Conservation (phyloP, 306 rosid species). For the Argentina anserina region DNA sequence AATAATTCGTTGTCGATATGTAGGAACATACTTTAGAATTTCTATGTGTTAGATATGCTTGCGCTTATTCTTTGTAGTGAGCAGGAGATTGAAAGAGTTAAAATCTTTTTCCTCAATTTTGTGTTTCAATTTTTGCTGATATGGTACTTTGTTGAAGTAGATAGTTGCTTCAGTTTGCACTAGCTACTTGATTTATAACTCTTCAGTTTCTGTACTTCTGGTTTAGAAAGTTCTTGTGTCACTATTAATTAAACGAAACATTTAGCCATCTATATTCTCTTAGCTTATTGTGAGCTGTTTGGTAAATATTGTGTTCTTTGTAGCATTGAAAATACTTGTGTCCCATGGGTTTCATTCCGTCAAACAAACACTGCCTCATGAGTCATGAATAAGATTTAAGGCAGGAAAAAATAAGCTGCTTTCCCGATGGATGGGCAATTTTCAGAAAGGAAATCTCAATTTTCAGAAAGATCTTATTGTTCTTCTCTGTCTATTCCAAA, state of each 20-base stretch:
- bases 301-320: too few relatives aligned
- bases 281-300: too few relatives aligned
- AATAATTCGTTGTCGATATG: background rate
- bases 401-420: slow-evolving; percentile 26
- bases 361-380: too few relatives aligned
- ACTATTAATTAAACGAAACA: too few relatives aligned
- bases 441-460: slow-evolving; percentile 30
- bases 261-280: too few relatives aligned
- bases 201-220: background rate
- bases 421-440: slow-evolving; percentile 26
- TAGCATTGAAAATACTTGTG: too few relatives aligned
- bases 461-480: slow-evolving; percentile 34
- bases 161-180: background rate
- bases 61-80: background rate
- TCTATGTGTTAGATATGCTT: slow-evolving; percentile 17
- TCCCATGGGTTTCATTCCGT: too few relatives aligned
- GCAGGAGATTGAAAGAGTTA: background rate
- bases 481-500: slow-evolving; percentile 34
- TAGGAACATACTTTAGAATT: background rate
- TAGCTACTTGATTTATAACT: background rate
- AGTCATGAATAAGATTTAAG: slow-evolving; percentile 5
- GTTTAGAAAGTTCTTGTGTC: background rate
- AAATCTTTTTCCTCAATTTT: background rate
- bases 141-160: background rate
- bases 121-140: background rate